phyloP scores from a whole-genome alignment of 306 rosid genomes.

The Dryas drummondii region DNA sequence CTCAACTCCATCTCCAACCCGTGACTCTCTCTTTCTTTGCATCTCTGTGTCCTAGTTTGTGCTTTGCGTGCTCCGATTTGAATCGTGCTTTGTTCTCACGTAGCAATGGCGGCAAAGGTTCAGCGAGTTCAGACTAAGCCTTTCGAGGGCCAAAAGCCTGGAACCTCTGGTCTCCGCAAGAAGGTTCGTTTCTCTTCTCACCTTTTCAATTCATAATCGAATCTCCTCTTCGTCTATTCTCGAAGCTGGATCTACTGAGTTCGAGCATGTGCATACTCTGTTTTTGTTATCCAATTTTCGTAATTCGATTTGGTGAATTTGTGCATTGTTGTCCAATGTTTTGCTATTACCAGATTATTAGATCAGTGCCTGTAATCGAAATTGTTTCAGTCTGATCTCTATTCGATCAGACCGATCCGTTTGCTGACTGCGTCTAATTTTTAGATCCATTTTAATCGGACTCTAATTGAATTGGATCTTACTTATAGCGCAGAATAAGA shows the following conservation, averaged over 20 bases:
- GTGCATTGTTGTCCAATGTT: background rate
- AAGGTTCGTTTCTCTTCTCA: conserved; percentile 40
- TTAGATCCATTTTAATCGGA: conserved; percentile 6
- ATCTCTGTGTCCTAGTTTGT: background rate
- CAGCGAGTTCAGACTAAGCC: conserved; percentile 59
- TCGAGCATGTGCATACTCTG: conserved; percentile 3
- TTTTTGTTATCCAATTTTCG: background rate
- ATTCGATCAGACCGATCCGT: conserved; percentile 26
- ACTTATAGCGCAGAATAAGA: background rate
- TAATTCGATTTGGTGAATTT: conserved; percentile 11
- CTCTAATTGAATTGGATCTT: conserved; percentile 30
- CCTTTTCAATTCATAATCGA: conserved; percentile 1
- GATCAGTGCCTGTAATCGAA: conserved; percentile 24
- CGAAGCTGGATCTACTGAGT: background rate
- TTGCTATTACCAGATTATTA: conserved; percentile 4
- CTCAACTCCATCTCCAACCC: background rate
- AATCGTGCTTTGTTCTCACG: background rate
- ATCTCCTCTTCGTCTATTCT: background rate
- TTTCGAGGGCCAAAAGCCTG: conserved; percentile 98
- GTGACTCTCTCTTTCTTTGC: background rate
- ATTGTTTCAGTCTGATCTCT: conserved; percentile 28
- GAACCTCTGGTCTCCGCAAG: conserved; percentile 99
- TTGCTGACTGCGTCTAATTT: conserved; percentile 7
- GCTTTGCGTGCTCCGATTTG: conserved; percentile 1
- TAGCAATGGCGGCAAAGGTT: conserved; percentile 60